Conservation (phyloP, 2,329 filamentous ascomycete genomes). For the Alternaria dauci region DNA sequence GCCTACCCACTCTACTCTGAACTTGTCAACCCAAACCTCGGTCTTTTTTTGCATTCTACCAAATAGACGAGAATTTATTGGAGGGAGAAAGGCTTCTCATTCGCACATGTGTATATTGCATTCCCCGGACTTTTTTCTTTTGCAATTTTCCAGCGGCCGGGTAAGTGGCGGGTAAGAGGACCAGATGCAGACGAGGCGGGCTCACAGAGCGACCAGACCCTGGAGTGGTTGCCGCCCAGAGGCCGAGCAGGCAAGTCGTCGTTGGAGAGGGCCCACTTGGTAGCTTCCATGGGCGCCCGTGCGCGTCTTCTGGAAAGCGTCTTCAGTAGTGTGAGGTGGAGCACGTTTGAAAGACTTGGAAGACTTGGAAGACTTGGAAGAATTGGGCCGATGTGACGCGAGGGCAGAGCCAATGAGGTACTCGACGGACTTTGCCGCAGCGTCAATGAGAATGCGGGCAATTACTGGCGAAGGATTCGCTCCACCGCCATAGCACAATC, state of each 20-base stretch:
- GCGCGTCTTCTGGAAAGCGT: conserved; percentile 33
- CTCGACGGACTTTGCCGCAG: conserved; percentile 17
- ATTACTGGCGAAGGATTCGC: conserved; percentile 6
- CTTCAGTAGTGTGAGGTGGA: conserved; percentile 14
- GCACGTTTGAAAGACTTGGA: conserved; percentile 4
- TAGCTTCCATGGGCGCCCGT: conserved; percentile 24
- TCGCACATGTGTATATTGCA: conserved; percentile 9
- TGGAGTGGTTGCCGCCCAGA: conserved; percentile 32
- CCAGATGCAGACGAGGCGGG: conserved; percentile 6
- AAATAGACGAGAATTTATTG: neutral
- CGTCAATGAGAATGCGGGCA: conserved; percentile 5
- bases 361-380: neutral
- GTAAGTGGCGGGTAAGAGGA: conserved; percentile 11
- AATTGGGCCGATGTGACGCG: conserved; percentile 18
- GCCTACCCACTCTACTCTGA: conserved; percentile 22
- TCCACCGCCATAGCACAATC: conserved; percentile 13
- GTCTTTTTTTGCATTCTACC: conserved; percentile 15
- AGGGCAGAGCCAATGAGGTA: conserved; percentile 13
- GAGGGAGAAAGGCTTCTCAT: neutral
- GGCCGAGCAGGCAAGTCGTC: conserved; percentile 16
- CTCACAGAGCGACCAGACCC: conserved; percentile 23
- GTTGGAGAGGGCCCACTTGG: conserved; percentile 20
- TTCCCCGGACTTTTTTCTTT: conserved; percentile 18
- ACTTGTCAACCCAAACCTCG: conserved; percentile 12
- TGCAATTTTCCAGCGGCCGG: conserved; percentile 22